Evolutionary conservation across 139 green algal genomes (phyloP), one percentile per base, ranked within the genome.

Genomic region (Auxenochlorella protothecoides): DNA sequence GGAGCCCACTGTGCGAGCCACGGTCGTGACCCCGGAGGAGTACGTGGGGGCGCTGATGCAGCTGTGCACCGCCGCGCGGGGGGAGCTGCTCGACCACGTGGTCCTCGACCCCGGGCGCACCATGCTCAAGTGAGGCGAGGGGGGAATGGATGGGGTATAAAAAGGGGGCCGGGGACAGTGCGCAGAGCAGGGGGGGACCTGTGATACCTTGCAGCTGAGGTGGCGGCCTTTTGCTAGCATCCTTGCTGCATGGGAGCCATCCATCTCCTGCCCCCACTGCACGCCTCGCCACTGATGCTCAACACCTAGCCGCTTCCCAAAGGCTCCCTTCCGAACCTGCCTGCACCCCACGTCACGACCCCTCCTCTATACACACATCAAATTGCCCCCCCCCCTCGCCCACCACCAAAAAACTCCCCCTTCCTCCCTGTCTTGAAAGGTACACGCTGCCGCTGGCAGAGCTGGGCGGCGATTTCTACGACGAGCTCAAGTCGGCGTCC

Each of bases 1-100:
- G 59, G 93, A 98, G 89, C 93, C 92, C 2, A 95, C 88, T 0
- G 93, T 98, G 16, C 77, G 66, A 0, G 89, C 90, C 70, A 97
- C 92, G 44, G 91, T 98, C 68, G 79, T 98, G 8, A 74, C 74
- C 0, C 93, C 92, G 15, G 79, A 69, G 52, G 75, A 89, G 15
- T 85, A 84, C 15, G 76, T 91, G 63, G 91, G 92, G 8, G 63
- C 66, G 0, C 76, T 95, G 59, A 92, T 97, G 84, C 69, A 89
- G 79, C 85, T 96, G 66, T 89, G 83, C 72, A 69, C 74, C 63
- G 76, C 78, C 16, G 72, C 85, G 27, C 71, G 90, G 3, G 91
- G 91, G 0, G 83, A 88, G 16, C 81, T 91, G 76, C 62, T 86
- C 70, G 91, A 93, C 52, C 91, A 94, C 74, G 74, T 68, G 5